Base-by-base conservation (phyloP, 768 basidiomycete species). In the Lanmaoa pseudosensibilis region DNA sequence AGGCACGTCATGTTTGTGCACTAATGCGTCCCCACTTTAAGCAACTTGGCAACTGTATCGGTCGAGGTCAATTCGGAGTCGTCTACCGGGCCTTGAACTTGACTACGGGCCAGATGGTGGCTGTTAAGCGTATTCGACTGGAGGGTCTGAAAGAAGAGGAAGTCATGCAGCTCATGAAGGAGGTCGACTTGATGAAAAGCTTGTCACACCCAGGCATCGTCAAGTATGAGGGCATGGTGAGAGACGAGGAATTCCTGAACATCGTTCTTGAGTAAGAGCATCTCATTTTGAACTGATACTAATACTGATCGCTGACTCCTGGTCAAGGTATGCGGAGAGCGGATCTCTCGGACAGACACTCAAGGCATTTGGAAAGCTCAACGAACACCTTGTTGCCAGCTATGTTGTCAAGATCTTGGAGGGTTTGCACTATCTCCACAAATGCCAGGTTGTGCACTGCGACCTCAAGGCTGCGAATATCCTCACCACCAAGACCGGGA, bases 401-500 rank as follows among this genome's bases (percentile, higher is more conserved):
- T 98, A 97, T 69, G 92, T 95, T 50, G 89, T 93, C 73, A 97
- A 95, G 80, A 98, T 98, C 66, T 80, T 98, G 44, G 96, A 98
- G 70, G 96, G 96, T 0, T 75, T 98, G 46, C 84, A 95, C 66
- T 98, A 98, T 72, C 83, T 99, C 15, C 96, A 99, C 73, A 77
- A 78, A 58, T 85, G 86, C 63, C 83, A 94, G 67, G 93, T 97
- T 56, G 94, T 98, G 10, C 96, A 99, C 69, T 97, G 96, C 69
- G 96, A 99, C 74, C 83, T 99, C 60, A 99, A 99, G 73, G 94
- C 96, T 0, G 96, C 96, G 23, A 99, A 98, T 70, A 97, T 99
- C 68, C 83, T 99, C n/a, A 94, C 92, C 15, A 98, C 95, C 16
- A 98, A 98, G 82, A 95, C 86, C 49, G 96, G 95, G 41, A 97